Evolutionary conservation across 1,284 basidiomycete genomes (phyloP).

Genomic region (Pseudozyma flocculosa): DNA sequence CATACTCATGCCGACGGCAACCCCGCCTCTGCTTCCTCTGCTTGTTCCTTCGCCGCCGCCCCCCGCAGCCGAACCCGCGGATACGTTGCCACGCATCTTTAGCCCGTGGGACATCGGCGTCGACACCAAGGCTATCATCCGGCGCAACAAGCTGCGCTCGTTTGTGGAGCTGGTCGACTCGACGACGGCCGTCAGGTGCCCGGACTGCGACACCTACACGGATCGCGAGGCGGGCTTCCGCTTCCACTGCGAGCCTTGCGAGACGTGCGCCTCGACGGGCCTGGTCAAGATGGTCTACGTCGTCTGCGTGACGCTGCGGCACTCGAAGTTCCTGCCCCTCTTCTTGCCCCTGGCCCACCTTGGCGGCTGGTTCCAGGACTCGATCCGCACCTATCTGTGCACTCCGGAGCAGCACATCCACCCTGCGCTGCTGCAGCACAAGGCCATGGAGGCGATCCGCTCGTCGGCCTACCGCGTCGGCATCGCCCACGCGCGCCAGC

Average conservation of each 20-base stretch:
- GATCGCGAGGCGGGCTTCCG: neutral
- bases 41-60: neutral
- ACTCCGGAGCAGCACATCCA: conserved; percentile 72
- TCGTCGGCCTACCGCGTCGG: conserved; percentile 64
- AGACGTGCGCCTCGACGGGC: conserved; percentile 12
- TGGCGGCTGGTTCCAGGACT: conserved; percentile 44
- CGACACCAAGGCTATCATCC: conserved; percentile 26
- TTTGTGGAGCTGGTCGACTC: conserved; percentile 35
- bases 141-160: conserved; percentile 34
- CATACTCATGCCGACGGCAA: neutral
- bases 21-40: too few species aligned
- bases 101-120: conserved; percentile 33
- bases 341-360: conserved; percentile 15
- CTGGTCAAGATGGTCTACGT: conserved; percentile 25
- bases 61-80: neutral
- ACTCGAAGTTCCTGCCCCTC: conserved; percentile 23
- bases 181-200: neutral
- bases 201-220: conserved; percentile 7
- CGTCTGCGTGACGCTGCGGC: conserved; percentile 29
- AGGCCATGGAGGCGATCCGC: conserved; percentile 65
- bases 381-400: conserved; percentile 68
- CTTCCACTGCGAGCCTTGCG: conserved; percentile 1
- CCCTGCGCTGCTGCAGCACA: conserved; percentile 67
- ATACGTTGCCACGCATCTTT: conserved; percentile 20
- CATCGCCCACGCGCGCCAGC: conserved; percentile 75